These are phyloP conservation scores for Phytophthora macrochlamydospora DNA, from an alignment of 352 stramenopile genomes.

Conservation along the genomic window DNA sequence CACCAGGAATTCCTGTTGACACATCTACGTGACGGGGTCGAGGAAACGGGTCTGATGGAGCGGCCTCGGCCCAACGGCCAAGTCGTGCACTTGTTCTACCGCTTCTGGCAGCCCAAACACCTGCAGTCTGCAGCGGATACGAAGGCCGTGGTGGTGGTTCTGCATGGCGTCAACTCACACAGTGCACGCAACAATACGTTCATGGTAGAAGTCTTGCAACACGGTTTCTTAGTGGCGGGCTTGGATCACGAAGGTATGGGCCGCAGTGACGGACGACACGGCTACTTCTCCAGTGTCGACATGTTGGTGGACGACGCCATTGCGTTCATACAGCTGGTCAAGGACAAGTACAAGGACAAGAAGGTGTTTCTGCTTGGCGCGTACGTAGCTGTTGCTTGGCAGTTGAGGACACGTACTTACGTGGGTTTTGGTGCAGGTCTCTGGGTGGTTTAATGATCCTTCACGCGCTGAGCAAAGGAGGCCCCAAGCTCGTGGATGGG, in stretches of 20 bases:
- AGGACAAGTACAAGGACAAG: constrained; percentile 60
- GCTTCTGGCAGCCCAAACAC: constrained; percentile 66
- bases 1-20: constrained; percentile 61
- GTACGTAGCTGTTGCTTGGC: constrained; percentile 31
- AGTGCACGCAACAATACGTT: constrained; percentile 80
- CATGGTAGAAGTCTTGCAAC: constrained; percentile 67
- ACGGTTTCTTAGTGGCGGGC: constrained; percentile 66
- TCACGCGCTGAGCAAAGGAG: constrained; percentile 53
- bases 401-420: constrained; percentile 2
- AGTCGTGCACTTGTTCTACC: constrained; percentile 67
- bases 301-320: constrained; percentile 74
- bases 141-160: constrained; percentile 66
- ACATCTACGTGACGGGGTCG: constrained; percentile 48
- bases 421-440: constrained; percentile 44
- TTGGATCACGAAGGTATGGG: constrained; percentile 82
- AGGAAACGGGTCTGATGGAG: constrained; percentile 59
- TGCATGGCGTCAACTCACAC: constrained; percentile 83
- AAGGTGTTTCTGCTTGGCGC: constrained; percentile 79
- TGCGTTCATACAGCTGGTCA: constrained; percentile 57
- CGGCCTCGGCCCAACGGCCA: constrained; percentile 43
- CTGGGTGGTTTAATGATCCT: constrained; percentile 74
- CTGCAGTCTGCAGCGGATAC: constrained; percentile 34
- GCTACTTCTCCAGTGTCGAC: constrained; percentile 71
- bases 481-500: constrained; percentile 60
- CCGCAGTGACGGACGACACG: constrained; percentile 74